Evolutionary conservation across 495 filamentous ascomycete genomes (phyloP).

Genomic region (Lepraria neglecta): DNA sequence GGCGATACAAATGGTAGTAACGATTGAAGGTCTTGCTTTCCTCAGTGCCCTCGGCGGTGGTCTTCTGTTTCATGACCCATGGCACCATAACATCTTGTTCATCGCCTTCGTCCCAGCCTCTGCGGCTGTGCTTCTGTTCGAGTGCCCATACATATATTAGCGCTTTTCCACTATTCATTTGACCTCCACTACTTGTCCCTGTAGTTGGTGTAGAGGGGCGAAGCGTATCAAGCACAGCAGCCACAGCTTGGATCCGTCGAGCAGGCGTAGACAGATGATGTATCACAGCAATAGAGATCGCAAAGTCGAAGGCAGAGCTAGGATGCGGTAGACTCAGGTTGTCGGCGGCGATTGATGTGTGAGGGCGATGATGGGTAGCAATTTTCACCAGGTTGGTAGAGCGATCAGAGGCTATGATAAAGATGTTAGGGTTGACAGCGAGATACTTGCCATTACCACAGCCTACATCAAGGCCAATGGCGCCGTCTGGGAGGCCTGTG

Average conservation of each 20-base stretch:
- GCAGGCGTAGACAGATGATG: constrained; percentile 86
- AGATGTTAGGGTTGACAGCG: constrained; percentile 66
- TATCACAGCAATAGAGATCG: constrained; percentile 87
- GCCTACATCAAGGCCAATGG: constrained; percentile 79
- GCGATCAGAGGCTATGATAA: constrained; percentile 82
- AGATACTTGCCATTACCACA: constrained; percentile 98
- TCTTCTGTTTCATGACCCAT: constrained; percentile 65
- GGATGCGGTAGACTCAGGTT: constrained; percentile 65
- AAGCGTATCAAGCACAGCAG: constrained; percentile 63
- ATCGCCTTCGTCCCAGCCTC: constrained; percentile 84
- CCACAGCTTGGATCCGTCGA: constrained; percentile 67
- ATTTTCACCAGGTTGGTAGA: constrained; percentile 69
- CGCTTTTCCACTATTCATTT: constrained; percentile 43
- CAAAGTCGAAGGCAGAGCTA: constrained; percentile 72
- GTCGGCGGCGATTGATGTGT: constrained; percentile 64
- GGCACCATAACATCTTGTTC: constrained; percentile 94
- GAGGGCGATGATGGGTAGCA: constrained; percentile 57
- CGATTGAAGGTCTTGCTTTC: constrained; percentile 63
- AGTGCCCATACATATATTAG: constrained; percentile 96
- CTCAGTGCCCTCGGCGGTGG: constrained; percentile 21
- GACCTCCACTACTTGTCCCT: background rate
- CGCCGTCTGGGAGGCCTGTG: constrained; percentile 54
- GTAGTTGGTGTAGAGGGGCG: constrained; percentile 29
- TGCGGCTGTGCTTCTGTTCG: constrained; percentile 80
- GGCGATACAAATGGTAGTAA: constrained; percentile 90